Percentiles rank a stretch among this genome's conserved stretches.
Conservation (phyloP, 495 filamentous ascomycete species). For the Podospora appendiculata region DNA sequence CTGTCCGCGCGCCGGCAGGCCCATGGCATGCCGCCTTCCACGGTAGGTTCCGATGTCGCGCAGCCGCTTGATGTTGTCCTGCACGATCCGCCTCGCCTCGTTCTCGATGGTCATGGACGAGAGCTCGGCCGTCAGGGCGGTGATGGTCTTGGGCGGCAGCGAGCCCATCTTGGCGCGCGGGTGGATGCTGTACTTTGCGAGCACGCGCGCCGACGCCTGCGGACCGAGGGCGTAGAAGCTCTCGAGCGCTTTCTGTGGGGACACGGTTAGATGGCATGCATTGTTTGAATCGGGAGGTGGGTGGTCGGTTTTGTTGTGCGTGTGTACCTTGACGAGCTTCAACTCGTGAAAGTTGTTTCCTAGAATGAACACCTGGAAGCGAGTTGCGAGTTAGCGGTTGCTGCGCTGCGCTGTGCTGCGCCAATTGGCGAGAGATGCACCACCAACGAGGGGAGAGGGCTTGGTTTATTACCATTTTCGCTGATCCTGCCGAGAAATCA, state of each 20-base stretch:
- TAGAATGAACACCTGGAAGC: constrained; percentile 67
- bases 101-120: constrained; percentile 92
- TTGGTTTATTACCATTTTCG: constrained; percentile 19
- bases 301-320: neutral
- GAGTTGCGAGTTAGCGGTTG: neutral
- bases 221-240: constrained; percentile 85
- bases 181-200: constrained; percentile 84
- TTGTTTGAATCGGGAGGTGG: no score
- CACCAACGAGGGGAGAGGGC: neutral
- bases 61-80: constrained; percentile 78
- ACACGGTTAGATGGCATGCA: neutral
- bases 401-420: neutral
- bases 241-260: constrained; percentile 68
- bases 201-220: constrained; percentile 59
- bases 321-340: constrained; percentile 69
- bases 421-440: neutral
- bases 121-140: constrained; percentile 73
- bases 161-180: constrained; percentile 65
- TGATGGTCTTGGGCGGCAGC: constrained; percentile 62
- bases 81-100: constrained; percentile 65
- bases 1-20: constrained; percentile 81
- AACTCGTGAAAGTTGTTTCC: constrained; percentile 78
- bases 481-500: constrained; percentile 11
- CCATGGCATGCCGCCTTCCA: constrained; percentile 84
- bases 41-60: constrained; percentile 89